Evolutionary conservation across 108 stramenopile species (phyloP), one percentile per base, ranked within the genome.

Genomic region (Fistulifera pelliculosa): DNA sequence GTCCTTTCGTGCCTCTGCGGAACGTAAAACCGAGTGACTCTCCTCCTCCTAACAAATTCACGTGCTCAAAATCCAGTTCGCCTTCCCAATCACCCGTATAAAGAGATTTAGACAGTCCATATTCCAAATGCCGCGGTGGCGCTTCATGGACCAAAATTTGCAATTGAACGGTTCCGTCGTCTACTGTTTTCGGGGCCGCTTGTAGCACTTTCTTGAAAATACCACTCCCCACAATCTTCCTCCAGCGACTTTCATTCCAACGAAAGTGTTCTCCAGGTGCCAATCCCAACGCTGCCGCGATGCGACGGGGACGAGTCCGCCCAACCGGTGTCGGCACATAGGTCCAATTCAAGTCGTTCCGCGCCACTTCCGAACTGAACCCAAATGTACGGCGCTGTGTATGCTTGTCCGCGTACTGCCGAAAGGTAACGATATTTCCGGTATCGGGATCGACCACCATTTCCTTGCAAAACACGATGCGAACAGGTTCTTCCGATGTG

Each of bases 61-160:
- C 69, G 55, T 83, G 75, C 48, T 82, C 74, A 70, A 88, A 88
- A 47, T 88, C 80, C 38, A 88, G 59, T 47, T 77, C 83, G 38
- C 83, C 83, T 47, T 81, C 76, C 89, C 89, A 91, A 35, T 65
- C 59, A 55, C 76, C 80, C 8, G 81, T 80, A 53, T 84, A 91
- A 19, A 86, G 61, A 13, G 81, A 83, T 61, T 82, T 84, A 16
- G 79, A 71, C 25, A 91, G 41, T 4, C 89, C 89, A 47, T 91
- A 91, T 69, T 91, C 85, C 18, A 91, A 49, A 57, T 76, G 72
- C 22, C 80, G 70, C n/a, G 85, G 66, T 44, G 81, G 79, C 27
- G 77, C 76, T 74, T 91, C 89, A n/a, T 54, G 61, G 2, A 69
- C 85, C 40, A 77, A 39, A 6, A 91, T 76, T 57, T 87, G 81